Evolutionary conservation across 2,329 filamentous ascomycete genomes (phyloP).

Genomic region (Cladosporium phlei): DNA sequence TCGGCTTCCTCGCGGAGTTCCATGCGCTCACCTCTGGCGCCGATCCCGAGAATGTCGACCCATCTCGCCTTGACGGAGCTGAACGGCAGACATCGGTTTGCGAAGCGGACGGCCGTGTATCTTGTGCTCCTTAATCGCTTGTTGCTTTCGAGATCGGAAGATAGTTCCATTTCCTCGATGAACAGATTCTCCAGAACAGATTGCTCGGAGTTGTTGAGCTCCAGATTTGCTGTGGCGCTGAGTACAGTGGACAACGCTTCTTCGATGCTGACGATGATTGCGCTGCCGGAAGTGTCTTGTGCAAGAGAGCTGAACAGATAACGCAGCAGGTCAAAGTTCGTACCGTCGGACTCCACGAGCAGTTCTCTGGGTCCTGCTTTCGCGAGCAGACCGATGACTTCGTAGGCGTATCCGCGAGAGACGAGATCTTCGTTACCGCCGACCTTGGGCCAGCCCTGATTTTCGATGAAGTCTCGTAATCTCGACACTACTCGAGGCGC

Average conservation of each 20-base stretch:
- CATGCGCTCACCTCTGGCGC: slow-evolving; percentile 63
- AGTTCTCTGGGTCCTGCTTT: slow-evolving; percentile 58
- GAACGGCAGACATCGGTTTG: slow-evolving; percentile 81
- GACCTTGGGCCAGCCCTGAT: slow-evolving; percentile 76
- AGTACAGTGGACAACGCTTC: slow-evolving; percentile 76
- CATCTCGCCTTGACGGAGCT: slow-evolving; percentile 74
- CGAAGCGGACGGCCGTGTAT: slow-evolving; percentile 81
- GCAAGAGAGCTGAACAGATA: slow-evolving; percentile 84
- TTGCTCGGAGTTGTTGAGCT: slow-evolving; percentile 40
- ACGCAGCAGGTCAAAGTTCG: slow-evolving; percentile 53
- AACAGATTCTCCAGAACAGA: slow-evolving; percentile 53
- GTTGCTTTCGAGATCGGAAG: slow-evolving; percentile 26
- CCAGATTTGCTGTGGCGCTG: slow-evolving; percentile 49
- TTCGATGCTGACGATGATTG: slow-evolving; percentile 81
- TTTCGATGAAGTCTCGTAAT: slow-evolving; percentile 68
- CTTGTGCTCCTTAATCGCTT: slow-evolving; percentile 60
- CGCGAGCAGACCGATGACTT: slow-evolving; percentile 79
- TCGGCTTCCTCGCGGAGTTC: slow-evolving; percentile 87
- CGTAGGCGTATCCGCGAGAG: slow-evolving; percentile 77
- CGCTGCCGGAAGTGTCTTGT: slow-evolving; percentile 68
- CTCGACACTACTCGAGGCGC: slow-evolving; percentile 64
- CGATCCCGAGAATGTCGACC: slow-evolving; percentile 80
- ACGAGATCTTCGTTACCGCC: slow-evolving; percentile 53
- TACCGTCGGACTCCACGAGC: slow-evolving; percentile 38
- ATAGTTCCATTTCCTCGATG: slow-evolving; percentile 52